These are phyloP conservation scores for Thymus quinquecostatus DNA, from an alignment of 257 asterid species.

Conservation along the genomic window DNA sequence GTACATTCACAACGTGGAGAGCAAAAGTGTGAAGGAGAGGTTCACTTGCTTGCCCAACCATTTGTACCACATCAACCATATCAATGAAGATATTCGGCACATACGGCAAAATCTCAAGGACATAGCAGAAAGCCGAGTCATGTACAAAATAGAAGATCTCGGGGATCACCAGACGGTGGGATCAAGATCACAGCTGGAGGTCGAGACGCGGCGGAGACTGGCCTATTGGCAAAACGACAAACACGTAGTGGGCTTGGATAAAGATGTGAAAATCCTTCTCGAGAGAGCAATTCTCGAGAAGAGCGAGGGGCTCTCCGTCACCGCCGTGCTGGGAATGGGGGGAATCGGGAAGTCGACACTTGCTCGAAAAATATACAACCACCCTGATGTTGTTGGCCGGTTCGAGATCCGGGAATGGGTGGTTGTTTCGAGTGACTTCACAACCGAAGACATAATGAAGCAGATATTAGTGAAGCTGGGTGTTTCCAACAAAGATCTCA, in stretches of 20 bases:
- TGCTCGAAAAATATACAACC: slow-evolving; percentile 28
- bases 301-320: not conserved
- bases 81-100: not conserved
- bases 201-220: not conserved
- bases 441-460: slow-evolving; percentile 13
- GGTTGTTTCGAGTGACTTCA: slow-evolving; percentile 27
- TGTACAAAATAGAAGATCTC: too few species aligned
- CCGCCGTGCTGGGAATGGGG: slow-evolving; percentile 28
- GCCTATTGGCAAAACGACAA: not conserved
- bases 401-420: slow-evolving; percentile 35
- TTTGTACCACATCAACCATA: not conserved
- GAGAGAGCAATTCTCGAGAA: not conserved
- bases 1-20: too few species aligned
- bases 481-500: not conserved
- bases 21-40: too few species aligned
- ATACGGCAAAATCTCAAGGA: slow-evolving; percentile 6
- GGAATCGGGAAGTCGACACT: slow-evolving; percentile 31
- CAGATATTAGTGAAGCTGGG: slow-evolving; percentile 22
- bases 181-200: not conserved
- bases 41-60: not conserved
- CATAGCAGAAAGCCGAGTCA: too few species aligned
- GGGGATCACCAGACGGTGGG: not conserved
- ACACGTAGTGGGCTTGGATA: slow-evolving; percentile 20
- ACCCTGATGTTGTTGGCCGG: not conserved
- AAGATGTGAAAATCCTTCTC: slow-evolving; percentile 1